phyloP scores from a whole-genome alignment of 2,329 filamentous ascomycete genomes.

The Fusarium sp. region DNA sequence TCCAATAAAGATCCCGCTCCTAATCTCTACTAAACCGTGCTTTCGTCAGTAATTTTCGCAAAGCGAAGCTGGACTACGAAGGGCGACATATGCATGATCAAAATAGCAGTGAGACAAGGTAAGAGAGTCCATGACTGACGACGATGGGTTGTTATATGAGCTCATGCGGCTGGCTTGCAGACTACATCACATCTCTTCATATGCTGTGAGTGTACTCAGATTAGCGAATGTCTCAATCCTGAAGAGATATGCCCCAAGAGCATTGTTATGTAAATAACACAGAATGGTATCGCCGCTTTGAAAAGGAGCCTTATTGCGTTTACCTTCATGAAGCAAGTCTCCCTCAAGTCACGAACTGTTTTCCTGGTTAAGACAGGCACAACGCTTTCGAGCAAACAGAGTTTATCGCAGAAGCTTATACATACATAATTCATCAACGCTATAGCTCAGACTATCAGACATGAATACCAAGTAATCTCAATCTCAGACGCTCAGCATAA shows the following conservation, averaged over 20 bases:
- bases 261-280: background rate
- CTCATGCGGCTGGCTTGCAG: background rate
- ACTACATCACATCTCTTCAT: background rate
- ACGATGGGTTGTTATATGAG: background rate
- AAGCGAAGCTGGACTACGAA: background rate
- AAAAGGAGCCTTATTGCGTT: background rate
- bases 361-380: background rate
- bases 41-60: background rate
- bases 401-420: background rate
- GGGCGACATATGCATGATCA: background rate
- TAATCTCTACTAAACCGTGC: background rate
- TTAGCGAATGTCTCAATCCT: background rate
- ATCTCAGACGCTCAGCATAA: background rate
- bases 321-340: background rate
- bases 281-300: background rate
- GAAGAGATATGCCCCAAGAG: background rate
- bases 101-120: background rate
- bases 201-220: background rate
- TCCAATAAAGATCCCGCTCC: background rate
- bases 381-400: background rate
- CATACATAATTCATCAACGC: background rate
- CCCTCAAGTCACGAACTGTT: background rate
- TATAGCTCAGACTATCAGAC: background rate
- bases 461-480: background rate
- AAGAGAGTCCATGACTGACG: background rate